Evolutionary conservation across 192 early-diverging fungal genomes (phyloP).

Genomic region (Backusella macrospora): DNA sequence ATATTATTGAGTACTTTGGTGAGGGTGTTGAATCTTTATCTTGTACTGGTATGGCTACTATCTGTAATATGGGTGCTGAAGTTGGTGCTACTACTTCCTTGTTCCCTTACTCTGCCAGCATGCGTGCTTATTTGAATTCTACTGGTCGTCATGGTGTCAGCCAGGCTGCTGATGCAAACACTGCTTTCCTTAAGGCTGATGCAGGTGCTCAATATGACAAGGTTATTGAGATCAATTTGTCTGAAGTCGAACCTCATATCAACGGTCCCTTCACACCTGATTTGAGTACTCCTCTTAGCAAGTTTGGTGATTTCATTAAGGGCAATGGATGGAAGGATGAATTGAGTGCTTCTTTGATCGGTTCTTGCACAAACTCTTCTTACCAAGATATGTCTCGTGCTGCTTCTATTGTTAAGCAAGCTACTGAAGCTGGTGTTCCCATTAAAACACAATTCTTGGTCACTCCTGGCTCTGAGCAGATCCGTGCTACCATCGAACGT

Average conservation of each 20-base stretch:
- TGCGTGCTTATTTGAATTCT: conserved; percentile 85
- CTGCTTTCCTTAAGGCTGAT: conserved; percentile 70
- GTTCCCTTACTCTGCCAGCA: conserved; percentile 88
- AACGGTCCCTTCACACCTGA: conserved; percentile 99
- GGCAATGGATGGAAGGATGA: conserved; percentile 89
- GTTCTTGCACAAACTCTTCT: conserved; percentile 96
- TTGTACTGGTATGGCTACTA: conserved; percentile 99
- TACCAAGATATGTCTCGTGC: conserved; percentile 97
- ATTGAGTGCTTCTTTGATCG: conserved; percentile 89
- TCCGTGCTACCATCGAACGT: conserved; percentile 95
- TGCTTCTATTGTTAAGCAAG: conserved; percentile 87
- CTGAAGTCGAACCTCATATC: conserved; percentile 90
- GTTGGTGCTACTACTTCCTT: conserved; percentile 97
- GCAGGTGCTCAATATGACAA: conserved; percentile 86
- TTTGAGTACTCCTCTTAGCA: conserved; percentile 86
- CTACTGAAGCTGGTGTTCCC: conserved; percentile 73
- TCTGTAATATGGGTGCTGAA: conserved; percentile 99
- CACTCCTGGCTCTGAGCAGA: conserved; percentile 98
- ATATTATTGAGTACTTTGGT: conserved; percentile 98
- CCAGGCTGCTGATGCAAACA: conserved; percentile 65
- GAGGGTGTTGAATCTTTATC: conserved; percentile 86
- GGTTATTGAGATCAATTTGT: conserved; percentile 92
- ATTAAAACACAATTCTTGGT: conserved; percentile 87
- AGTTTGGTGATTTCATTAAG: conserved; percentile 76
- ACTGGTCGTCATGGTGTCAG: conserved; percentile 83